Evolutionary conservation across 371 early-diverging fungal genomes (phyloP), one percentile per base, ranked within the genome.

Genomic region (Umbelopsis sp.): DNA sequence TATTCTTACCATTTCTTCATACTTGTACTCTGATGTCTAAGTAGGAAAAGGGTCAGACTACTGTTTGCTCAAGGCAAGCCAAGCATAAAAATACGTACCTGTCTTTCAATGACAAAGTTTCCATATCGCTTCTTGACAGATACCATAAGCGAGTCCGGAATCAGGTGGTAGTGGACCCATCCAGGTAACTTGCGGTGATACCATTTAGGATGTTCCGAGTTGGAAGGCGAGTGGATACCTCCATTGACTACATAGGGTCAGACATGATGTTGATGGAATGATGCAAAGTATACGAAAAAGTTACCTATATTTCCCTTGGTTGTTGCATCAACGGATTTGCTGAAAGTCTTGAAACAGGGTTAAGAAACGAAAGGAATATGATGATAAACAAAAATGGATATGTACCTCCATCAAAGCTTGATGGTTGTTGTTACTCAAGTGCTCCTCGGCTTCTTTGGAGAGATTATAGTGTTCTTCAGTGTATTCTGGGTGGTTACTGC

Each of bases 61-160:
- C 22, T 22, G 22, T 22, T 22, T 20, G 44, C 29, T 29, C 29
- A 29, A 29, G 1, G 1, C 29, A 4, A 4, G 29, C 29, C 4
- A 4, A 29, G 29, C 29, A 29, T 29, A 1, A 29, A 29, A 1
- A 52, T 45, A 50, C 65, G 44, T 76, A 80, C 84, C 79, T 76
- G 68, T 25, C 85, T 80, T 41, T 77, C 44, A 14, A 85, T 57
- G 4, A 85, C 77, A 74, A 81, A 85, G 65, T 79, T 80, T 18
- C 85, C 85, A 52, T 70, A 81, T 12, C 74, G 76, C 35, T 81
- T 75, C 51, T 82, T 82, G 25, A 80, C 76, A 6, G 81, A 77
- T 3, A 72, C 14, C 71, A 72, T 76, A 52, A 78, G 69, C 18
- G 70, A 65, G 44, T 75, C 70, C 64, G 79, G 76, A 10, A 72